These are phyloP conservation scores for Coemansia sp. DNA, from an alignment of 192 early-diverging fungal genomes.

Conservation along the genomic window DNA sequence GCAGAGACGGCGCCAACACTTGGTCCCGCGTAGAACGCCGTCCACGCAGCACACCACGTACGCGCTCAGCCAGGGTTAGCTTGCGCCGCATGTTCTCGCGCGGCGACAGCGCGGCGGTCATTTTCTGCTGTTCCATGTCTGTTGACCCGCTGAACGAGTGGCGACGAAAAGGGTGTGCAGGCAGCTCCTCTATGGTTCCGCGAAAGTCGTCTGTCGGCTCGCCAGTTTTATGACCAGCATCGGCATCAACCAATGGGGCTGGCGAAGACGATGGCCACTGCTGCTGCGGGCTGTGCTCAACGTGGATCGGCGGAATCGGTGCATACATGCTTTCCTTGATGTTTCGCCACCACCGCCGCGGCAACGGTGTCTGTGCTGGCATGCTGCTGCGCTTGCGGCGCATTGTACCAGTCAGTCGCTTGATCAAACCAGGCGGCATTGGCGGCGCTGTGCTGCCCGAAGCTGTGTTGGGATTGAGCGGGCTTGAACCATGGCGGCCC, in stretches of 20 bases:
- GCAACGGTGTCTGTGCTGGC: conserved; percentile 33
- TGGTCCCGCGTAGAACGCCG: neutral
- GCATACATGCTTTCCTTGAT: conserved; percentile 53
- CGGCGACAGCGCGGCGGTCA: conserved; percentile 37
- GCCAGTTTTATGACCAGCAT: neutral
- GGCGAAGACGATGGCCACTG: conserved; percentile 2
- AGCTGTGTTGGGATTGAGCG: conserved; percentile 39
- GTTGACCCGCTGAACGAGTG: conserved; percentile 54
- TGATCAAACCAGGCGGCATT: conserved; percentile 26
- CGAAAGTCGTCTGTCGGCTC: neutral
- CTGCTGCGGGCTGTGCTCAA: conserved; percentile 3
- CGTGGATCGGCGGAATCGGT: conserved; percentile 50
- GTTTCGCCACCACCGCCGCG: conserved; percentile 54
- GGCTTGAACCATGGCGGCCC: conserved; percentile 53
- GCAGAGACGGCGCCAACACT: neutral
- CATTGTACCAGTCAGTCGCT: conserved; percentile 35
- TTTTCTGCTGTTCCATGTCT: conserved; percentile 39
- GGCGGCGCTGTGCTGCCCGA: conserved; percentile 40
- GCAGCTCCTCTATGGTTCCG: conserved; percentile 9
- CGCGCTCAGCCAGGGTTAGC: conserved; percentile 28
- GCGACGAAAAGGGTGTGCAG: conserved; percentile 24
- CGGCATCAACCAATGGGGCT: neutral
- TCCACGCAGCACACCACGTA: conserved; percentile 37
- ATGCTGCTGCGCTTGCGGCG: conserved; percentile 17
- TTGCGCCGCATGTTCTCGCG: conserved; percentile 45